Evolutionary conservation across 2,329 filamentous ascomycete species (phyloP).

Genomic region (Bipolaris zeicola): DNA sequence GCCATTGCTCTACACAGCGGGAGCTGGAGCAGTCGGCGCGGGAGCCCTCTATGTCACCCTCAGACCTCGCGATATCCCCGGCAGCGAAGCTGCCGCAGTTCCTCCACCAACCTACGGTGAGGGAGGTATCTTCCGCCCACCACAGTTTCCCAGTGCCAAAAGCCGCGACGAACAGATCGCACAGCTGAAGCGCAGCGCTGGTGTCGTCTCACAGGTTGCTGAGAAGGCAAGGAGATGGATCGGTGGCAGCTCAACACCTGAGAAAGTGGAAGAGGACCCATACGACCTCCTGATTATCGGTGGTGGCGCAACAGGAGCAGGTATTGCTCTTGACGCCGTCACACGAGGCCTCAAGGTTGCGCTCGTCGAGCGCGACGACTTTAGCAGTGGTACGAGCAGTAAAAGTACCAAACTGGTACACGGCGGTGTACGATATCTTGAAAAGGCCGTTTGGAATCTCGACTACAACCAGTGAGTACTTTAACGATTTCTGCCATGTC

Average conservation of each 20-base stretch:
- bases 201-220: slow-evolving; percentile 39
- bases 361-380: slow-evolving; percentile 82
- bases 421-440: slow-evolving; percentile 81
- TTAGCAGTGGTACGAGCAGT: slow-evolving; percentile 79
- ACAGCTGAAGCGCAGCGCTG: slow-evolving; percentile 61
- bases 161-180: slow-evolving; percentile 68
- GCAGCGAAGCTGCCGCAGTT: slow-evolving; percentile 69
- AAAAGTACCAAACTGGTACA: slow-evolving; percentile 89
- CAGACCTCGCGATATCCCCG: slow-evolving; percentile 74
- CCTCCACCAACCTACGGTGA: slow-evolving; percentile 72
- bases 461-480: slow-evolving; percentile 75
- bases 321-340: slow-evolving; percentile 80
- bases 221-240: slow-evolving; percentile 52
- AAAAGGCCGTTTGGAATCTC: slow-evolving; percentile 85
- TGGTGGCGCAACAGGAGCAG: slow-evolving; percentile 77
- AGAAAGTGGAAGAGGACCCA: slow-evolving; percentile 54
- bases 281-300: slow-evolving; percentile 83
- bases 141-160: slow-evolving; percentile 68
- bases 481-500: not conserved
- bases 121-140: slow-evolving; percentile 70
- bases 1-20: slow-evolving; percentile 64
- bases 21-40: slow-evolving; percentile 59
- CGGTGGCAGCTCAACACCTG: slow-evolving; percentile 40
- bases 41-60: slow-evolving; percentile 67
- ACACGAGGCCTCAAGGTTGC: slow-evolving; percentile 81